Conservation (phyloP, 805 yeast genomes). For the Pichia occidentalis region DNA sequence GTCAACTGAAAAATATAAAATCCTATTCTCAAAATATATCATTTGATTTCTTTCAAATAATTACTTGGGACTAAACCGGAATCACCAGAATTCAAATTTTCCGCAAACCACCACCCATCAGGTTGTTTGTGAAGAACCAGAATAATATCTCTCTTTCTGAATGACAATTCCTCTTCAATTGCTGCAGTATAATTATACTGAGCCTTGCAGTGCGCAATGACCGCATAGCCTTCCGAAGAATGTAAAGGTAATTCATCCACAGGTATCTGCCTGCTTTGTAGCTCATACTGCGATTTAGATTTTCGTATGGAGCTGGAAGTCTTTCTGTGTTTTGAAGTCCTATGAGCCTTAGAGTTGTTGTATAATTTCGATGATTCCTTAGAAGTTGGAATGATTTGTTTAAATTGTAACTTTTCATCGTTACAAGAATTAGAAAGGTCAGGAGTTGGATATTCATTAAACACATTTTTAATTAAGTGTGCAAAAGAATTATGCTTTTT, state of each 20-base stretch:
- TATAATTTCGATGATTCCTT: not conserved
- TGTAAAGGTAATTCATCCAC: conserved; percentile 37
- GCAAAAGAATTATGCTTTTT: conserved; percentile 7
- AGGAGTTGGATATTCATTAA: conserved; percentile 1
- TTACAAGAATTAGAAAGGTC: not conserved
- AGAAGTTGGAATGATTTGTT: conserved; percentile 1
- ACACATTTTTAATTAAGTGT: not conserved
- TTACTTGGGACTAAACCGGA: conserved; percentile 63
- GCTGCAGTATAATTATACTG: conserved; percentile 52
- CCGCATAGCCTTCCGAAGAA: conserved; percentile 49
- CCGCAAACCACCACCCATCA: conserved; percentile 75
- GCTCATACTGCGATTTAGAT: conserved; percentile 27
- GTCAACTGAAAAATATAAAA: too few species aligned
- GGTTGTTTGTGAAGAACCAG: conserved; percentile 52
- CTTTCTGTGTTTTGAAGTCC: conserved; percentile 5
- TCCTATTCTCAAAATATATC: not conserved
- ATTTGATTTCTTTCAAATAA: conserved; percentile 33
- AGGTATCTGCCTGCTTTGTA: conserved; percentile 18
- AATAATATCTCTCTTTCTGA: conserved; percentile 50
- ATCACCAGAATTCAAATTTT: conserved; percentile 38
- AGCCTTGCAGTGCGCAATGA: conserved; percentile 47
- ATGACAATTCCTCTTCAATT: conserved; percentile 54
- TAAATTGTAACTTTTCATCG: not conserved
- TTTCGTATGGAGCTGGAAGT: conserved; percentile 18
- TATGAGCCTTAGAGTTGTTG: too few species aligned